These are phyloP conservation scores for Zymoseptoria ardabiliae DNA, from an alignment of 2,329 filamentous ascomycete species.

Conservation along the genomic window DNA sequence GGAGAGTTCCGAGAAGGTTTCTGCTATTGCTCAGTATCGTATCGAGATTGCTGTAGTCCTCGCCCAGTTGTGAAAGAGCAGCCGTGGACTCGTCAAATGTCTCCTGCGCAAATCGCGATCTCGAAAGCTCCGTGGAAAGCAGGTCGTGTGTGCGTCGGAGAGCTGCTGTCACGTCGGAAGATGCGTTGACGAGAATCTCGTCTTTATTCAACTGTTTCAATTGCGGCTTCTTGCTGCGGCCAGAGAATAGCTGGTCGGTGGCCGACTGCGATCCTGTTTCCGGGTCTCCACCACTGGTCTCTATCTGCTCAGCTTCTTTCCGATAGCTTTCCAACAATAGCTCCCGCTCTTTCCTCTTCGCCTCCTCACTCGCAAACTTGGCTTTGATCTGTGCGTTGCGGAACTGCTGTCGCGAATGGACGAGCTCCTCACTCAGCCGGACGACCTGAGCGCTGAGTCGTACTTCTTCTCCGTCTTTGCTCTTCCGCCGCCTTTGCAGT, in stretches of 20 bases:
- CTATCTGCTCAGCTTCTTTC: constrained; percentile 35
- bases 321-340: constrained; percentile 15
- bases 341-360: constrained; percentile 69
- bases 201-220: constrained; percentile 56
- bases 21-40: constrained; percentile 66
- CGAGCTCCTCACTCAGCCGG: constrained; percentile 63
- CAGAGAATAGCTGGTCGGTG: constrained; percentile 29
- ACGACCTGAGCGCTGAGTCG: constrained; percentile 60
- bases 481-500: constrained; percentile 40
- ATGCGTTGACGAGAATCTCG: constrained; percentile 66
- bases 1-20: constrained; percentile 67
- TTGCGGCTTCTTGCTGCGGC: constrained; percentile 22
- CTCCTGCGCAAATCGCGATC: constrained; percentile 83
- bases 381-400: constrained; percentile 75
- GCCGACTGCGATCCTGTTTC: constrained; percentile 14
- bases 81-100: constrained; percentile 77
- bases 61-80: constrained; percentile 70
- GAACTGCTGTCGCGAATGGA: constrained; percentile 60
- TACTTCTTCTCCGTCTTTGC: constrained; percentile 49
- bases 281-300: constrained; percentile 19
- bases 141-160: constrained; percentile 79
- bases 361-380: constrained; percentile 64
- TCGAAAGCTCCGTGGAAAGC: constrained; percentile 75
- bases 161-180: constrained; percentile 74
- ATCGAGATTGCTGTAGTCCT: constrained; percentile 74